phyloP scores from a whole-genome alignment of 2,329 filamentous ascomycete genomes.

The Dichotomopilus funicola region DNA sequence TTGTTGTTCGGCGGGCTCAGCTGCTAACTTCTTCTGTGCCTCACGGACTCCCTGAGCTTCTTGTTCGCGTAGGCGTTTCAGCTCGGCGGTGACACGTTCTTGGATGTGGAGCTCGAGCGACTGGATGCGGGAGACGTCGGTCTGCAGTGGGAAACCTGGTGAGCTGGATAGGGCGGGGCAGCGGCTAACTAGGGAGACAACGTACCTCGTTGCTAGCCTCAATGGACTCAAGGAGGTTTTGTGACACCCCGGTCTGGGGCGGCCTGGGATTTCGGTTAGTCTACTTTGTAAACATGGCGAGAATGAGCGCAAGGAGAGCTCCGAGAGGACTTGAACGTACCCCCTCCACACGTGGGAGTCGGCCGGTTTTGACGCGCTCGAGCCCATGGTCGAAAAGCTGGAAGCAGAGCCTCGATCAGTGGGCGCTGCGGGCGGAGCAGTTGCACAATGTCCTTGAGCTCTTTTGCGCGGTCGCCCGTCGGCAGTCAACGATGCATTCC shows the following conservation, averaged over 20 bases:
- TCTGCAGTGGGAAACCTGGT: constrained; percentile 45
- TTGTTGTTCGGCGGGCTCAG: constrained; percentile 30
- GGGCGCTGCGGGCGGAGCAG: constrained; percentile 2
- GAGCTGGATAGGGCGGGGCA: no score
- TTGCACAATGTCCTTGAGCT: constrained; percentile 13
- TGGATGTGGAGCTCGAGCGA: constrained; percentile 83
- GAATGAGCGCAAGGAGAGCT: constrained; percentile 4
- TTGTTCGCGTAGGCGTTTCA: constrained; percentile 67
- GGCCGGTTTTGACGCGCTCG: constrained; percentile 49
- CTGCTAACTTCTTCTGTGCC: constrained; percentile 58
- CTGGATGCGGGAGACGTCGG: constrained; percentile 79
- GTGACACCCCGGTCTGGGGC: constrained; percentile 57
- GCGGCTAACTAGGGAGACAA: no score
- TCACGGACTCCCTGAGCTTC: constrained; percentile 63
- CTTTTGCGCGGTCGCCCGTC: constrained; percentile 4
- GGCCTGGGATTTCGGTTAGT: constrained; percentile 26
- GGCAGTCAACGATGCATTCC: constrained; percentile 14
- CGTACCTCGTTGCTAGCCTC: constrained; percentile 77
- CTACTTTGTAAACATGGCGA: constrained; percentile 6
- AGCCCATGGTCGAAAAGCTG: constrained; percentile 42
- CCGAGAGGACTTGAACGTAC: constrained; percentile 36
- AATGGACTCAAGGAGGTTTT: constrained; percentile 73
- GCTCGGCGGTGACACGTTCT: constrained; percentile 76
- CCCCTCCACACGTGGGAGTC: constrained; percentile 47
- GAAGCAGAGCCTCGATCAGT: constrained; percentile 23